Conservation (phyloP, 2,329 filamentous ascomycete genomes). For the Colletotrichum sansevieriae region DNA sequence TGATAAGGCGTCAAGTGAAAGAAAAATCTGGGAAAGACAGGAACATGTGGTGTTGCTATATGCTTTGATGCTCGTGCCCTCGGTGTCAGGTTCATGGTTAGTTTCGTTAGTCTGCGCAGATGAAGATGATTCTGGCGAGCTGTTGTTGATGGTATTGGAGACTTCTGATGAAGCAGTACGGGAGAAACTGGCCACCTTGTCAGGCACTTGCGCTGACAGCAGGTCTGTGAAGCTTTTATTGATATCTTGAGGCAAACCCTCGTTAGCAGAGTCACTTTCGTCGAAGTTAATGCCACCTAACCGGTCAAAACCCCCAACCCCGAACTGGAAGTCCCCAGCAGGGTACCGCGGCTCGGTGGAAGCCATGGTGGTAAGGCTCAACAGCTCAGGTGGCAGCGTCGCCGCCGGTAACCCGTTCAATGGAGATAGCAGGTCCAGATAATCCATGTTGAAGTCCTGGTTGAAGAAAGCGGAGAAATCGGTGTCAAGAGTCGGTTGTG, state of each 20-base stretch:
- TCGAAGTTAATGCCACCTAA: constrained; percentile 51
- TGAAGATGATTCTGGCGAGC: constrained; percentile 21
- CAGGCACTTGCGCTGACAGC: constrained; percentile 31
- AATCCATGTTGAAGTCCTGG: constrained; percentile 49
- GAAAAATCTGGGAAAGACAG: constrained; percentile 64
- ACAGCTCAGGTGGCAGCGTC: constrained; percentile 26
- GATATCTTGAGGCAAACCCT: constrained; percentile 48
- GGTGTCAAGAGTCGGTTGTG: constrained; percentile 46
- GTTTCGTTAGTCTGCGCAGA: constrained; percentile 1
- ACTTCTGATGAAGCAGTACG: constrained; percentile 23
- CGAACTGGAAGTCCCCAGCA: constrained; percentile 41
- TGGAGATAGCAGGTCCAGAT: constrained; percentile 52
- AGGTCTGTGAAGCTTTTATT: constrained; percentile 37
- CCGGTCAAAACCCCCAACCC: constrained; percentile 46
- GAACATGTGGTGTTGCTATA: constrained; percentile 53
- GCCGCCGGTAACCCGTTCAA: constrained; percentile 23
- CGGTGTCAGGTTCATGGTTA: neutral
- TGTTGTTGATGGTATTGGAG: constrained; percentile 26
- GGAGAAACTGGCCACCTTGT: constrained; percentile 12
- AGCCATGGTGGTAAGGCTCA: constrained; percentile 19
- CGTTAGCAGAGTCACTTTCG: constrained; percentile 47
- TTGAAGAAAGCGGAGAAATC: constrained; percentile 53
- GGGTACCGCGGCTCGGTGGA: constrained; percentile 39
- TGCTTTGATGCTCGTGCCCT: constrained; percentile 9
- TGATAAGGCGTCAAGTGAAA: constrained; percentile 64